Evolutionary conservation across 2,329 filamentous ascomycete species (phyloP).

Genomic region (Aspergillus sp.): DNA sequence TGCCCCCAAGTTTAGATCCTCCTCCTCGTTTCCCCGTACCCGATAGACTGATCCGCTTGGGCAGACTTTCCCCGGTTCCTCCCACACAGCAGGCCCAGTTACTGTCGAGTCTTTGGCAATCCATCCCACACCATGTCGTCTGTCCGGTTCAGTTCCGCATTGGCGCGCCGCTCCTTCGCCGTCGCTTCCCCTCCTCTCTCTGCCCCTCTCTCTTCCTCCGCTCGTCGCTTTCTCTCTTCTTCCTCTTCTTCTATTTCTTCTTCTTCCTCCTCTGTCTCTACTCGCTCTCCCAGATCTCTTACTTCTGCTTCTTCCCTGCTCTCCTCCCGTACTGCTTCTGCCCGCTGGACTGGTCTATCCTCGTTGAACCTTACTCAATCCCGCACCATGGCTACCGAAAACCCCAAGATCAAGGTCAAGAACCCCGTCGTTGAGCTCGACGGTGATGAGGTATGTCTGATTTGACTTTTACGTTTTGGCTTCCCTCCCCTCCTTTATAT

Average conservation of each 20-base stretch:
- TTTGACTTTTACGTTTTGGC: not conserved
- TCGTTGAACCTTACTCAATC: conserved; percentile 36
- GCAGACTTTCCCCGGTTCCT: conserved; percentile 11
- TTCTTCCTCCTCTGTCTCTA: conserved; percentile 28
- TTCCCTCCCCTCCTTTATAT: conserved; percentile 9
- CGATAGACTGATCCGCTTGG: conserved; percentile 14
- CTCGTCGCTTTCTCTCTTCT: conserved; percentile 24
- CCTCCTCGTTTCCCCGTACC: conserved; percentile 11
- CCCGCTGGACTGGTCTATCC: conserved; percentile 34
- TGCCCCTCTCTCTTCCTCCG: conserved; percentile 27
- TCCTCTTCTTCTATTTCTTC: conserved; percentile 30
- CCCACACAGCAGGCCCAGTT: not conserved
- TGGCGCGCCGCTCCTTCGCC: conserved; percentile 37
- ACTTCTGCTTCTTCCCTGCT: conserved; percentile 27
- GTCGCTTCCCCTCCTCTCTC: conserved; percentile 32
- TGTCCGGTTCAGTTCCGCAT: conserved; percentile 43
- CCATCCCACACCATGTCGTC: conserved; percentile 33
- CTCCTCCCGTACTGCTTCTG: conserved; percentile 23
- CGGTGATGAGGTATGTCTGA: conserved; percentile 62
- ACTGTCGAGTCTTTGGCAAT: conserved; percentile 7
- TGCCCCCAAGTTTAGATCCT: not conserved
- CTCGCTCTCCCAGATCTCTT: conserved; percentile 30
- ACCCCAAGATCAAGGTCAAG: conserved; percentile 97
- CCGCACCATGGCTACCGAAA: conserved; percentile 50
- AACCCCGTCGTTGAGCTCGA: conserved; percentile 98